phyloP scores from a whole-genome alignment of 1,284 basidiomycete species.

The Pseudozyma tsukubaensis region DNA sequence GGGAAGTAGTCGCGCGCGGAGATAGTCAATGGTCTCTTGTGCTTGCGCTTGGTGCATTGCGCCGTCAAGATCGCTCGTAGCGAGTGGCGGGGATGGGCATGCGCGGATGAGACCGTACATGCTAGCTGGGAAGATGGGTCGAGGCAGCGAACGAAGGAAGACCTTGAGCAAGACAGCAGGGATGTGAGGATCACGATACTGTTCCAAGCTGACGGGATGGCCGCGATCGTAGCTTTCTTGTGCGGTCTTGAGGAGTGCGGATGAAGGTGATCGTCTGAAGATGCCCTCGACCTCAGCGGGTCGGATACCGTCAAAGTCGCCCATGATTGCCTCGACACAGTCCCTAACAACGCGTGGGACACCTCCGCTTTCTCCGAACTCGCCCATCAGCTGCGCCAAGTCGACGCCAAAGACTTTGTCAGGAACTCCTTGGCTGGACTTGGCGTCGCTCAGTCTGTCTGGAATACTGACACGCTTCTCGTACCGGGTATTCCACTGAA shows the following conservation, averaged over 20 bases:
- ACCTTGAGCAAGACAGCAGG: conserved; percentile 87
- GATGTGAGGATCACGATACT: conserved; percentile 80
- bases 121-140: conserved; percentile 78
- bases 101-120: conserved; percentile 76
- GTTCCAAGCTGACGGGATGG: conserved; percentile 80
- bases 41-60: conserved; percentile 69
- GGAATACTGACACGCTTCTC: conserved; percentile 33
- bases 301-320: conserved; percentile 59
- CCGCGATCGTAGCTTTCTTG: conserved; percentile 84
- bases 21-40: conserved; percentile 71
- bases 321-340: conserved; percentile 76
- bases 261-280: conserved; percentile 81
- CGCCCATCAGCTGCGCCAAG: conserved; percentile 82
- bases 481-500: conserved; percentile 71
- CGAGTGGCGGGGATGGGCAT: conserved; percentile 73
- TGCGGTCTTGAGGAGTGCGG: conserved; percentile 77
- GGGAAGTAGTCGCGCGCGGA: conserved; percentile 71
- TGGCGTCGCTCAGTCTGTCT: not conserved
- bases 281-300: conserved; percentile 80
- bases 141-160: conserved; percentile 81
- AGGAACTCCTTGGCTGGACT: conserved; percentile 73
- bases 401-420: conserved; percentile 82
- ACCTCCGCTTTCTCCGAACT: conserved; percentile 78
- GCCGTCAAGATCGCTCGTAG: not conserved
- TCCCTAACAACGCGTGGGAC: conserved; percentile 82